A percentile compares a stretch with the other conserved stretches of the same genome.
Evolutionary conservation across 768 basidiomycete species (phyloP).

Genomic region (Amanita rimosa): DNA sequence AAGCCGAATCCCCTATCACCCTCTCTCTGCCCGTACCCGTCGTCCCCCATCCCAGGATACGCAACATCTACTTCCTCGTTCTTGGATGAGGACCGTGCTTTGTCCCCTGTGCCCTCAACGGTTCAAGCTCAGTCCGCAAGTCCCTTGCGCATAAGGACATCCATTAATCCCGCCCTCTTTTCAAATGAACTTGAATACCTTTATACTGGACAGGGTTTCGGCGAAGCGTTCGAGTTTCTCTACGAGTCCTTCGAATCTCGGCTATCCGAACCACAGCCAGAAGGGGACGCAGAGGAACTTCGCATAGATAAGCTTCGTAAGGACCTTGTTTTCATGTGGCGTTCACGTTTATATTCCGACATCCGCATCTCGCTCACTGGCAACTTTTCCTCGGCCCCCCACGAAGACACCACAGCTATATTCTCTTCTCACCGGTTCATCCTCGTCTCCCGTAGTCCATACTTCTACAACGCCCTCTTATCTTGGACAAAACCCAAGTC

Average conservation of each 20-base stretch:
- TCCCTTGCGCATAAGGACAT: conserved; percentile 51
- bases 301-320: conserved; percentile 81
- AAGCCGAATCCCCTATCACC: conserved; percentile 47
- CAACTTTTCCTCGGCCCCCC: conserved; percentile 49
- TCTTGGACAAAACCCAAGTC: conserved; percentile 35
- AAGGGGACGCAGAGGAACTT: conserved; percentile 30
- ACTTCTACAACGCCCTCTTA: conserved; percentile 76
- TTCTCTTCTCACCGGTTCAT: conserved; percentile 94
- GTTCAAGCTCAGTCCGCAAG: conserved; percentile 25
- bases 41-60: conserved; percentile 33
- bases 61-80: conserved; percentile 56
- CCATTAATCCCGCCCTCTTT: conserved; percentile 73
- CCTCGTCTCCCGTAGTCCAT: conserved; percentile 78
- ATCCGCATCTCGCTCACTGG: conserved; percentile 72
- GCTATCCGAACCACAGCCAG: conserved; percentile 24
- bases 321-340: conserved; percentile 96
- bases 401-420: conserved; percentile 64
- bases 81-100: conserved; percentile 30
- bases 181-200: conserved; percentile 88
- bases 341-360: conserved; percentile 88
- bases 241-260: conserved; percentile 56
- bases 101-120: conserved; percentile 36
- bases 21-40: conserved; percentile 34
- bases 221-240: conserved; percentile 80
- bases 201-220: conserved; percentile 86